Percentiles rank a stretch among this genome's conserved stretches.
Evolutionary conservation across 2,329 filamentous ascomycete genomes (phyloP).

Genomic region (Saccharata proteae): DNA sequence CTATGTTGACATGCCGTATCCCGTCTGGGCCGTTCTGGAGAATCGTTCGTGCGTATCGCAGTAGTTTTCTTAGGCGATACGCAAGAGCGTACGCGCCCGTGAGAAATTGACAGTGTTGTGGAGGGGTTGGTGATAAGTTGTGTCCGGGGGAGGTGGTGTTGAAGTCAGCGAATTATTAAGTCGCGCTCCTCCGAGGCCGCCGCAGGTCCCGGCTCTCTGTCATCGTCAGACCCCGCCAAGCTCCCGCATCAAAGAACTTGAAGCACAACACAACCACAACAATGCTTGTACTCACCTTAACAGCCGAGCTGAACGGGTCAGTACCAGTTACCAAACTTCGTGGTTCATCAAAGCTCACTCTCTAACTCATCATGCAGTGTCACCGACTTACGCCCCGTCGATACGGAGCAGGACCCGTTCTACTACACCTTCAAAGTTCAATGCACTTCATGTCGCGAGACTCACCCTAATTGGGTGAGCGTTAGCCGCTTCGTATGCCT

Average conservation of each 20-base stretch:
- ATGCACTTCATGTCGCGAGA: slow-evolving; percentile 94
- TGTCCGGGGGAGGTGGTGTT: too few relatives aligned
- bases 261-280: slow-evolving; percentile 7
- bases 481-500: slow-evolving; percentile 74
- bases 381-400: slow-evolving; percentile 74
- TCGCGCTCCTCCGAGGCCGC: not conserved
- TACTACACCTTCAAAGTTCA: slow-evolving; percentile 97
- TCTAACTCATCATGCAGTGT: slow-evolving; percentile 49
- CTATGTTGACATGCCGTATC: slow-evolving; percentile 12
- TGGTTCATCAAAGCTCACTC: not conserved
- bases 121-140: not conserved
- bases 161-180: too few relatives aligned
- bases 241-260: not conserved
- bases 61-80: slow-evolving; percentile 1
- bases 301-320: slow-evolving; percentile 26
- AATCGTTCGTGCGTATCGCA: not conserved
- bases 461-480: slow-evolving; percentile 73
- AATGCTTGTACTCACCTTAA: slow-evolving; percentile 27
- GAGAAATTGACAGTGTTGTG: not conserved
- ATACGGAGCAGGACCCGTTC: slow-evolving; percentile 72
- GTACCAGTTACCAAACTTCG: not conserved
- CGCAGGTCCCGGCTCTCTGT: not conserved
- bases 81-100: slow-evolving; percentile 2
- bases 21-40: not conserved
- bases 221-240: not conserved